Evolutionary conservation across 169 alveolate genomes (phyloP), one percentile per base, ranked within the genome.

Genomic region (Plasmodium adleri): DNA sequence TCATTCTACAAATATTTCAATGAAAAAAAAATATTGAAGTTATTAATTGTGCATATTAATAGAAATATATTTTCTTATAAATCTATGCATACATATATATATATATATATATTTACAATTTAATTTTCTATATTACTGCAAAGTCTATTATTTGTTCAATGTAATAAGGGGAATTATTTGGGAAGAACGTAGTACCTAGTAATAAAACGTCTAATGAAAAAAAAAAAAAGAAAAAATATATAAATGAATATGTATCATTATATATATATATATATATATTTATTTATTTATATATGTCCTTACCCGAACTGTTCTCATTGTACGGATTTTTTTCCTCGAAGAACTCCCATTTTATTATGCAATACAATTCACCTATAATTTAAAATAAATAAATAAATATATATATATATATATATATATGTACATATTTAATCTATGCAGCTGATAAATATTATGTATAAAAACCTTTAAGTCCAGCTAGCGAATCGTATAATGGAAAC

Each of bases 291-390:
- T 17, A 22, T 17, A 20, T 39, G 47, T 39, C 43, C 59, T 39
- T 49, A 83, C 91, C 91, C 58, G 91, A 70, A 72, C 91, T 68
- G 39, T 83, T 83, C n/a, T 83, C 91, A 56, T 83, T 83, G 80
- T 74, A 88, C 6, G 93, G 93, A 32, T 88, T 88, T 78, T 74
- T 74, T 49, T 88, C 93, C 50, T 88, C 93, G 49, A 73, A 75
- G 62, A 88, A 72, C 50, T 88, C 93, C 93, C 88, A 88, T 71
- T 73, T 72, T 22, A 88, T 72, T 39, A 58, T 78, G 45, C 88
- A 73, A 50, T 74, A 88, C 13, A 88, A 49, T 70, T 88, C 90
- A 43, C 93, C 93, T 88, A 50, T 13, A 8, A 13, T 32, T 64
- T 54, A 49, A 43, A 5, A 26, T n/a, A 45, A n/a, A 47, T 12